Conservation (phyloP, 2,329 filamentous ascomycete genomes). For the Acephala macrosclerotiorum region DNA sequence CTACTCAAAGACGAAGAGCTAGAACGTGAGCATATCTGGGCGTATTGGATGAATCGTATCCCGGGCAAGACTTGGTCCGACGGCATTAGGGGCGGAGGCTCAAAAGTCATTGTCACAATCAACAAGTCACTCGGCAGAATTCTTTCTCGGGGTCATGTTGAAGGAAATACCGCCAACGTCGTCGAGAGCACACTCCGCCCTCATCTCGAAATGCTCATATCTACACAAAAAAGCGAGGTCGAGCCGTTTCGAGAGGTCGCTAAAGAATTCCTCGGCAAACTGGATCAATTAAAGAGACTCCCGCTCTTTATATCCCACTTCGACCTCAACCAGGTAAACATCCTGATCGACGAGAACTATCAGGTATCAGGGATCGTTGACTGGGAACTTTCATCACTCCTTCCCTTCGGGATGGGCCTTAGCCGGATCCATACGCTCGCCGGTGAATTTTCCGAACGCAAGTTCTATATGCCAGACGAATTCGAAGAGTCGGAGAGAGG, state of each 20-base stretch:
- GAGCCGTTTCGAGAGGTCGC: constrained; percentile 1
- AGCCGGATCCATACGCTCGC: constrained; percentile 20
- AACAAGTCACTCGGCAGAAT: constrained; percentile 16
- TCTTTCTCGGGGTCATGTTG: constrained; percentile 8
- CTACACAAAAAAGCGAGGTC: background rate
- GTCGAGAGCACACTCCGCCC: background rate
- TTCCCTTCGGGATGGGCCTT: constrained; percentile 21
- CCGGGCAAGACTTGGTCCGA: constrained; percentile 31
- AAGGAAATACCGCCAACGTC: background rate
- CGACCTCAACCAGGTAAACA: constrained; percentile 11
- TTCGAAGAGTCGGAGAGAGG: constrained; percentile 13
- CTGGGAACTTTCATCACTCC: constrained; percentile 22
- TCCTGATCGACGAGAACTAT: background rate
- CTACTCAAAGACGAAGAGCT: constrained; percentile 30
- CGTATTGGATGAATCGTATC: constrained; percentile 36
- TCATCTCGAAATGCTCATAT: constrained; percentile 2
- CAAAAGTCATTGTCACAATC: constrained; percentile 1
- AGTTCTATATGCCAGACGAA: constrained; percentile 10
- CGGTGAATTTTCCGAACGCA: constrained; percentile 10
- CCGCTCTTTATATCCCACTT: constrained; percentile 12
- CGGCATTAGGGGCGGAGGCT: constrained; percentile 1
- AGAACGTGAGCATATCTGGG: constrained; percentile 27
- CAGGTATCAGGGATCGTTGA: constrained; percentile 18
- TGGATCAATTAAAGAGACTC: background rate
- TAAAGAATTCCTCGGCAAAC: background rate